Evolutionary conservation across 1,139 yeast genomes (phyloP), one percentile per base, ranked within the genome.

Genomic region (Pneumocystis canis): DNA sequence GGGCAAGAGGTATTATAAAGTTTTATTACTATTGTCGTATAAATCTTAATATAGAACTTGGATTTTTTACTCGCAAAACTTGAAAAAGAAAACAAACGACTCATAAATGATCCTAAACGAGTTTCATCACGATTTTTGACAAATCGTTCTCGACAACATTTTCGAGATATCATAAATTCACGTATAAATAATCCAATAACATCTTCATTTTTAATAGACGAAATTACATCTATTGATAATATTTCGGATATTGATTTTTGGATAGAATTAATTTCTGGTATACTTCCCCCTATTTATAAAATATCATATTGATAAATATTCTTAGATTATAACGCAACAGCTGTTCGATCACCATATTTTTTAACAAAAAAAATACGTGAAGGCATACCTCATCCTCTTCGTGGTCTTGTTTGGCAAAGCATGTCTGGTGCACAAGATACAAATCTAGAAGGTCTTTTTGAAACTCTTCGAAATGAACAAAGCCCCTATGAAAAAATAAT

Each of bases 401-500:
- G 78, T 28, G 78, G 77, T 14, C 66, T 68, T 32, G 75, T 71
- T 25, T 75, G 78, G 78, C 70, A 70, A 58, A 68, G 75, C 60
- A 71, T 75, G 74, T 68, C 75, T 33, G 72, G 73, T 60, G 72
- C 74, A 7, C 67, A 70, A 54, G 73, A 71, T 32, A 68, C 73
- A 5, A 68, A 72, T 39, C 68, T 76, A 61, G 71, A 74, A 63
- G 71, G 73, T n/a, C 69, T 78, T n/a, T 78, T 76, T 65, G 73
- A 72, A 61, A 72, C 77, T 16, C 71, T 78, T 57, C 76, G 77
- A 37, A 73, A 69, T 16, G 80, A 78, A 65, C 72, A 75, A 67
- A 76, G 79, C 1, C 80, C 79, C 18, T 79, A 75, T 69, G 74
- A 76, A 58, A 77, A 79, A 64, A 85, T 83, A 66, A 84, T 84